Evolutionary conservation across 148 eudicot genomes (phyloP), one percentile per base, ranked within the genome.

Genomic region (Linanthus parryae): DNA sequence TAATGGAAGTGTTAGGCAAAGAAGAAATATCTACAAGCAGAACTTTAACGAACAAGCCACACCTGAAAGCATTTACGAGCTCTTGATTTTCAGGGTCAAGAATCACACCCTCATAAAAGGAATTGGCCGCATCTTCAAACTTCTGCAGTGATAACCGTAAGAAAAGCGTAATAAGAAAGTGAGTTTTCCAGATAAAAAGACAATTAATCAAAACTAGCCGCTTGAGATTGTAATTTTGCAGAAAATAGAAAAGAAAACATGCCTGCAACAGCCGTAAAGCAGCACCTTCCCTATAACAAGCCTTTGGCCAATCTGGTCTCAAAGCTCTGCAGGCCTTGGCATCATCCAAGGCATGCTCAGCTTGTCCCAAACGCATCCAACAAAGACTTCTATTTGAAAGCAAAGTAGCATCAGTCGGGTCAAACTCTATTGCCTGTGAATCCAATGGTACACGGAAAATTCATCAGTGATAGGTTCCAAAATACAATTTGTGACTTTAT

Each of bases 41-140:
- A n/a, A n/a, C n/a, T n/a, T n/a, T n/a, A n/a, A n/a, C n/a, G n/a
- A n/a, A 2, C 12, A 26, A 6, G 36, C 43, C 4, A 20, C 7
- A 83, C 98, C 90, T 92, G 78, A 92, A 92, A 68, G 96, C 85
- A 61, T 58, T 52, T 58, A 82, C 96, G 52, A 92, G 80, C 75
- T 82, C 96, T 75, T 52, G 75, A 57, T 78, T 92, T 71, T 92
- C 99, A 46, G 99, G 99, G 61, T 78, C 87, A 22, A 88, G 90
- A 56, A 46, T 54, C 38, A 92, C 88, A 8, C 99, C 99, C 59
- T 92, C 96, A 27, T 92, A 92, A 64, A 92, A 92, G 52, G 85
- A 77, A 80, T 75, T 88, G 23, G 99, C 99, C 60, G 99, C 99
- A 26, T 88, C 99, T 13, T 92, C 96, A 64, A 81, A 92, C 64